Conservation (phyloP, 805 yeast species). For the Metschnikowia dekortorum region DNA sequence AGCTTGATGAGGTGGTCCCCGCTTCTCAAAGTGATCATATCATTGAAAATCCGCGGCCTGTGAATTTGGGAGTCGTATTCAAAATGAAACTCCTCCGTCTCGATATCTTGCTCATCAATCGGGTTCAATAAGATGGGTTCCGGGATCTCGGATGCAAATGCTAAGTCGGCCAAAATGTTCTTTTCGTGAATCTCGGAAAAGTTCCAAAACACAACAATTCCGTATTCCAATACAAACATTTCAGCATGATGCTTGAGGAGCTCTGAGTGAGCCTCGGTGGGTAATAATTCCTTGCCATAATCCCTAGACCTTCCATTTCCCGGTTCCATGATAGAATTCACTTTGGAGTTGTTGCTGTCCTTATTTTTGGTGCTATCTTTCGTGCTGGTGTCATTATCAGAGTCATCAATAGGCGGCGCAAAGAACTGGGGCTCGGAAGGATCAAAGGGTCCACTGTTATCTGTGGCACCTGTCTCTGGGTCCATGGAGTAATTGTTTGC, state of each 20-base stretch:
- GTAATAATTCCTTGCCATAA: neutral
- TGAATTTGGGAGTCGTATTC: slow-evolving; percentile 62
- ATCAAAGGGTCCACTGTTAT: slow-evolving; percentile 60
- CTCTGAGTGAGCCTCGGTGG: slow-evolving; percentile 28
- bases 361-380: slow-evolving; percentile 11
- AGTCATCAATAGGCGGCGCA: slow-evolving; percentile 37
- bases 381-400: slow-evolving; percentile 17
- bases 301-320: neutral
- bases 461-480: slow-evolving; percentile 39
- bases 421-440: slow-evolving; percentile 93
- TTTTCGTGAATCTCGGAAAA: slow-evolving; percentile 89
- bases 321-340: neutral
- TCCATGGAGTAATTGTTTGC: slow-evolving; percentile 46
- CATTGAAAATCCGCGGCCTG: slow-evolving; percentile 80
- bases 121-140: slow-evolving; percentile 62
- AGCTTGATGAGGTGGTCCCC: slow-evolving; percentile 91
- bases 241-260: slow-evolving; percentile 69
- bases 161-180: slow-evolving; percentile 86
- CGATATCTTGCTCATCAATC: slow-evolving; percentile 82
- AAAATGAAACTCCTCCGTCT: slow-evolving; percentile 82
- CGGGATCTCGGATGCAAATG: slow-evolving; percentile 52
- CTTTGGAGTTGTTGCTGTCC: slow-evolving; percentile 5
- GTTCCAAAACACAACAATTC: slow-evolving; percentile 98
- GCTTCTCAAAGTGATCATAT: slow-evolving; percentile 83
- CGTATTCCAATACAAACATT: slow-evolving; percentile 83